Base-by-base conservation (phyloP, 352 stramenopile species). In the Halophytophthora polymorphica region DNA sequence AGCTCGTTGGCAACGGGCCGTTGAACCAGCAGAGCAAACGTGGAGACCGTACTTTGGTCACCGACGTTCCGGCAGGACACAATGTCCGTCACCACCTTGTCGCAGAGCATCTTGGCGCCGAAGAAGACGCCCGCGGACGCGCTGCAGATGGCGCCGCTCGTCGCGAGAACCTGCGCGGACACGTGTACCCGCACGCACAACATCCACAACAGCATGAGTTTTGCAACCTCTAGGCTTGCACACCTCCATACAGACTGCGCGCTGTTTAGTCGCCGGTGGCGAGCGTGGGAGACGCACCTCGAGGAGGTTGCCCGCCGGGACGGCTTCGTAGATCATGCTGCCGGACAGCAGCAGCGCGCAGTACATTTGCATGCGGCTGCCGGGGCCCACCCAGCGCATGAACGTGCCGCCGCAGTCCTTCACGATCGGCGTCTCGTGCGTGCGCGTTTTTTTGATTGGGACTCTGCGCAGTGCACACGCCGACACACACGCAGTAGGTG, bases 291-390 rank as follows among this genome's bases (percentile, higher is more conserved):
- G n/a, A n/a, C n/a, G 13, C n/a, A 81, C 64, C 63, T 80, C 71
- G 49, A 76, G 68, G 23, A 88, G 72, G 38, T 86, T 73, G 49
- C 62, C 77, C 14, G 43, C 61, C 0, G 68, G 50, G 43, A 85
- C 73, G 2, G 77, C 75, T 45, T 85, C 75, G 29, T 74, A 82
- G 33, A 88, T 64, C 38, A 90, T 60, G 18, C 77, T 86, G 3
- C 75, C 77, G 2, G 68, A 79, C 31, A 86, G 65, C 33, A 90
- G 56, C 47, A 90, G 36, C 5, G 75, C 63, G 47, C 77, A 88
- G 61, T 88, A 90, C 77, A 90, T 88, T 39, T 90, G 80, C 53
- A 69, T 81, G 34, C 74, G 67, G 31, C 68, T 86, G 39, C 68
- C 77, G 6, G 60, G 61, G 17, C 80, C 77, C 39, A 90, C 61